Evolutionary conservation across 2,329 filamentous ascomycete species (phyloP).

Genomic region (Cercospora beticola): DNA sequence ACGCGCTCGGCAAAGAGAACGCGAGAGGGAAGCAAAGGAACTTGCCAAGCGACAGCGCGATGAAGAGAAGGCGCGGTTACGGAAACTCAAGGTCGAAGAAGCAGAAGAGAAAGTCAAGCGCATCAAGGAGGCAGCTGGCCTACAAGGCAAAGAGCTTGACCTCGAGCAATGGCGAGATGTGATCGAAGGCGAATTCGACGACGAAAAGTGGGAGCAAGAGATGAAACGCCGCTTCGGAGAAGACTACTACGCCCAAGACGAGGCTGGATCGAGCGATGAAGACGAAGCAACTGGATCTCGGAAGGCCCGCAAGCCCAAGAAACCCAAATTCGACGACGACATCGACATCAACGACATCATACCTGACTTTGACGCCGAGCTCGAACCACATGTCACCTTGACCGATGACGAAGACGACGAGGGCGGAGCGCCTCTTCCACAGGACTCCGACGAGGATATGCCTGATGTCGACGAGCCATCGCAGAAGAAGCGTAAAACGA

Average conservation of each 20-base stretch:
- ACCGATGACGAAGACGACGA: conserved; percentile 54
- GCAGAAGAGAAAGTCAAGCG: conserved; percentile 81
- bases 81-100: conserved; percentile 87
- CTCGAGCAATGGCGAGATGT: conserved; percentile 83
- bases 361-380: conserved; percentile 73
- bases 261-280: conserved; percentile 48
- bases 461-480: conserved; percentile 46
- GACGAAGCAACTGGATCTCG: conserved; percentile 34
- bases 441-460: conserved; percentile 37
- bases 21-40: conserved; percentile 74
- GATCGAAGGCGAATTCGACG: conserved; percentile 83
- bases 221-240: conserved; percentile 89
- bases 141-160: conserved; percentile 63
- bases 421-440: conserved; percentile 32
- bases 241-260: conserved; percentile 76
- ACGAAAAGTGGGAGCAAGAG: conserved; percentile 84
- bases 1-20: conserved; percentile 75
- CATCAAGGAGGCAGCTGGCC: conserved; percentile 85
- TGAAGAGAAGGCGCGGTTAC: conserved; percentile 77
- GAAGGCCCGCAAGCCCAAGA: conserved; percentile 66
- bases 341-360: conserved; percentile 94
- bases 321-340: conserved; percentile 92
- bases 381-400: conserved; percentile 55
- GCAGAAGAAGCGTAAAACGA: conserved; percentile 33
- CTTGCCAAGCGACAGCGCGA: conserved; percentile 72